These are phyloP conservation scores for Cercophora newfieldiana DNA, from an alignment of 495 filamentous ascomycete species.

Conservation along the genomic window DNA sequence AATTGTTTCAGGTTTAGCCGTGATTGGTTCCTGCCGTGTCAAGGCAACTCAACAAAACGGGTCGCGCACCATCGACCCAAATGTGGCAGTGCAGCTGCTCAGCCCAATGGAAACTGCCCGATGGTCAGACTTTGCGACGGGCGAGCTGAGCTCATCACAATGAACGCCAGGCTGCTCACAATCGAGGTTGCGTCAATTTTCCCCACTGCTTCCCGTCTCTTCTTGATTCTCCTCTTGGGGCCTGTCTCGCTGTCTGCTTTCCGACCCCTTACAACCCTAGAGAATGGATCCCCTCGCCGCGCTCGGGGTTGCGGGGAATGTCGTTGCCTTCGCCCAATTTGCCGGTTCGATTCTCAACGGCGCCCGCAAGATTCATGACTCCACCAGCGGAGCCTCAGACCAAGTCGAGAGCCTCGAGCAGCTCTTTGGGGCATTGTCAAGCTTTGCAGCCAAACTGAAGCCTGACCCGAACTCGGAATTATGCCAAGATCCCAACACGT, in stretches of 20 bases:
- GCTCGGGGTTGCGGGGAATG: slow-evolving; percentile 12
- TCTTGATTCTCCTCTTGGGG: slow-evolving; percentile 3
- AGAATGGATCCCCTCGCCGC: slow-evolving; percentile 7
- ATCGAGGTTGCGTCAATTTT: slow-evolving; percentile 7
- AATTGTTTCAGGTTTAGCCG: no score
- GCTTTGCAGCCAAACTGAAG: background rate
- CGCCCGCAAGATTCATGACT: no score
- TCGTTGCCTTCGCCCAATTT: slow-evolving; percentile 10
- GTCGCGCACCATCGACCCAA: no score
- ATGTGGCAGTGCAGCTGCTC: no score
- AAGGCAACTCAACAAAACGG: no score
- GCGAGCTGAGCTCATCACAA: no score
- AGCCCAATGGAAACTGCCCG: no score
- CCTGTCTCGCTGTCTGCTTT: slow-evolving; percentile 9
- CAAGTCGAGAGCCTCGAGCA: slow-evolving; percentile 2
- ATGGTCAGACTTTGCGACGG: no score
- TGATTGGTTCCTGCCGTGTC: no score
- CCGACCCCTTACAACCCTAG: slow-evolving; percentile 3
- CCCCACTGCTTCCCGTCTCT: slow-evolving; percentile 11
- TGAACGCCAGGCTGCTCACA: no score
- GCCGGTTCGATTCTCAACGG: slow-evolving; percentile 6
- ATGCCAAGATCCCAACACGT: slow-evolving; percentile 1
- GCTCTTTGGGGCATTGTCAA: slow-evolving; percentile 4
- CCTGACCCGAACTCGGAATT: background rate
- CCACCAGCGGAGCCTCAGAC: no score